Evolutionary conservation across 1,284 basidiomycete species (phyloP).

Genomic region (Pyrrhoderma noxium): DNA sequence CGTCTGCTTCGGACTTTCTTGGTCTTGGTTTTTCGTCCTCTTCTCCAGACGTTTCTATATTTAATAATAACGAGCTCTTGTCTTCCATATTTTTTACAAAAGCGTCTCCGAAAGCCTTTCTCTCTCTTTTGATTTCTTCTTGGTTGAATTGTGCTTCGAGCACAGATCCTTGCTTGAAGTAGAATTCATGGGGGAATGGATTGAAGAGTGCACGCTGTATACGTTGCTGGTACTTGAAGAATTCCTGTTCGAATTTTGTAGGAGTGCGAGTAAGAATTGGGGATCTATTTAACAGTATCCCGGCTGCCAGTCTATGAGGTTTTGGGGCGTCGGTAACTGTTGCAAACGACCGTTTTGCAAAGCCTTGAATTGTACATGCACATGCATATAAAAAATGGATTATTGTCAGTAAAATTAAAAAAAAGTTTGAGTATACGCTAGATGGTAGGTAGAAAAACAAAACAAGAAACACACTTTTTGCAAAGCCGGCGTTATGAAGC

Average conservation of each 20-base stretch:
- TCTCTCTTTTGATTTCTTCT: conserved; percentile 66
- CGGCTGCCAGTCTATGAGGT: conserved; percentile 18
- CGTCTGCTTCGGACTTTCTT: conserved; percentile 57
- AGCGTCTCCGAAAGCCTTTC: conserved; percentile 58
- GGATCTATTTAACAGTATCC: conserved; percentile 76
- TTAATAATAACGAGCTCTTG: conserved; percentile 30
- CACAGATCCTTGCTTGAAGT: conserved; percentile 90
- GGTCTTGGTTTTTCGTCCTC: conserved; percentile 57
- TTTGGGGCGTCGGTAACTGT: conserved; percentile 14
- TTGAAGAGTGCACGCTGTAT: conserved; percentile 83
- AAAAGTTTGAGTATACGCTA: too few relatives aligned
- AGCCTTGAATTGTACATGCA: too few relatives aligned
- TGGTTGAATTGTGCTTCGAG: conserved; percentile 76
- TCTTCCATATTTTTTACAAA: conserved; percentile 56
- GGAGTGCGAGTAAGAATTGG: conserved; percentile 78
- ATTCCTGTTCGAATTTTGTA: conserved; percentile 75
- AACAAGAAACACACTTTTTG: not conserved
- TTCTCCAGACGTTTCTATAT: conserved; percentile 34
- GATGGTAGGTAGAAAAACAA: too few relatives aligned
- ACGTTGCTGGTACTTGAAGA: conserved; percentile 80
- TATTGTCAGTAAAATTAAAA: too few relatives aligned
- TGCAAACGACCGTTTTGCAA: conserved; percentile 12
- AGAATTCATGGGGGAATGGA: conserved; percentile 86
- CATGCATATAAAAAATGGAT: too few relatives aligned
- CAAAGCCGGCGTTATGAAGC: conserved; percentile 9